Conservation (phyloP, 805 yeast species). For the Wickerhamomyces rabaulensis region DNA sequence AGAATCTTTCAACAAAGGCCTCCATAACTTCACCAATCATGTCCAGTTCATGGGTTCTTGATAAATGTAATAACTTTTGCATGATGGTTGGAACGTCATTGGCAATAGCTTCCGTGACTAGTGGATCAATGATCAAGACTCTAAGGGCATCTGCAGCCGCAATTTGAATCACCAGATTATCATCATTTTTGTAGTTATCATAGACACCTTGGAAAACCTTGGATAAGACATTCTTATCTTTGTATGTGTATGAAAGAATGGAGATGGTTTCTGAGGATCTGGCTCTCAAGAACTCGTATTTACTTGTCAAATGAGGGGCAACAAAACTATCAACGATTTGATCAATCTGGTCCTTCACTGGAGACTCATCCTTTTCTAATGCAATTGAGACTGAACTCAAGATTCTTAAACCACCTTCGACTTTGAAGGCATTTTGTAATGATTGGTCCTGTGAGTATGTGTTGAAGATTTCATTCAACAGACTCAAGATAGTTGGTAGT, state of each 20-base stretch:
- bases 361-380: conserved; percentile 43
- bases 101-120: conserved; percentile 66
- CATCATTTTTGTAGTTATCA: conserved; percentile 36
- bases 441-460: conserved; percentile 28
- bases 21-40: conserved; percentile 89
- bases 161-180: conserved; percentile 66
- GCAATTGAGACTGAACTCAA: conserved; percentile 63
- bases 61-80: conserved; percentile 69
- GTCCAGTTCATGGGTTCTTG: conserved; percentile 82
- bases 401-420: conserved; percentile 78
- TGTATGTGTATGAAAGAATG: conserved; percentile 27
- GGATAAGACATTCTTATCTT: conserved; percentile 34
- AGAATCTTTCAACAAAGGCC: conserved; percentile 83
- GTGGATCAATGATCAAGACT: conserved; percentile 62
- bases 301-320: conserved; percentile 64
- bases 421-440: conserved; percentile 48
- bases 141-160: conserved; percentile 88
- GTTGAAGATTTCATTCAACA: conserved; percentile 46
- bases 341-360: conserved; percentile 60
- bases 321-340: conserved; percentile 57
- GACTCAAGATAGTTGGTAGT: conserved; percentile 48
- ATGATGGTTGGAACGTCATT: conserved; percentile 74
- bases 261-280: conserved; percentile 62
- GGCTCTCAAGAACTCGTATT: conserved; percentile 66
- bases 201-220: conserved; percentile 36